Conservation (phyloP, 495 filamentous ascomycete genomes). For the Barbatosphaeria neglecta region DNA sequence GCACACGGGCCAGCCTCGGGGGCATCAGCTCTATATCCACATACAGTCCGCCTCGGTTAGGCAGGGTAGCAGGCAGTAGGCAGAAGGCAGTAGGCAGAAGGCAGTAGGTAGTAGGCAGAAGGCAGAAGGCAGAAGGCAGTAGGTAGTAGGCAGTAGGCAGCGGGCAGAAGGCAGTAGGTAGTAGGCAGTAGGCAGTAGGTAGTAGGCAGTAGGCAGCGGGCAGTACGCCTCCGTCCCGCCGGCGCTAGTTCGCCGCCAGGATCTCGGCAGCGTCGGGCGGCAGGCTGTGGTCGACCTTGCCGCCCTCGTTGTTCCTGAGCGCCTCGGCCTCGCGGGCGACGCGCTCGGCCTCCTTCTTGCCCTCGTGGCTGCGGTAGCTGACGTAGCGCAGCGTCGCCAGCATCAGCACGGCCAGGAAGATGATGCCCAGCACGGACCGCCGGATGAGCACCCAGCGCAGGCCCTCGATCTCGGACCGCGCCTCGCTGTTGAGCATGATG, state of each 20-base stretch:
- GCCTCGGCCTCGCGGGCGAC: constrained; percentile 19
- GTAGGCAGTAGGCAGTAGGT: too few species aligned
- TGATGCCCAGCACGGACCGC: constrained; percentile 72
- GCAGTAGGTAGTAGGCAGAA: too few species aligned
- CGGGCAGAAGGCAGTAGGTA: too few species aligned
- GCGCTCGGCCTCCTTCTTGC: constrained; percentile 25
- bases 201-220: too few species aligned
- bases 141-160: too few species aligned
- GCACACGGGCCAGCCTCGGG: too few species aligned
- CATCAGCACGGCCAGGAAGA: constrained; percentile 39
- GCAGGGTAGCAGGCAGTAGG: too few species aligned
- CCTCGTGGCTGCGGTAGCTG: constrained; percentile 31
- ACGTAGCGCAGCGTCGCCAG: constrained; percentile 37
- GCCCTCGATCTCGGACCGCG: constrained; percentile 81
- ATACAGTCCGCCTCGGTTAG: too few species aligned
- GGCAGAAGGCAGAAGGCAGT: too few species aligned
- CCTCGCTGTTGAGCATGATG: constrained; percentile 71
- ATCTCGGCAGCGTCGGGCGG: constrained; percentile 33
- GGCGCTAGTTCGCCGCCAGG: constrained; percentile 33
- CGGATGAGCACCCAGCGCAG: constrained; percentile 83
- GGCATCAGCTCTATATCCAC: too few species aligned
- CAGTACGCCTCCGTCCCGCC: too few species aligned
- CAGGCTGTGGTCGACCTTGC: constrained; percentile 22
- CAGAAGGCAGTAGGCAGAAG: too few species aligned
- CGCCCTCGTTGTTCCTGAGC: constrained; percentile 16